Base-by-base conservation (phyloP, 2,329 filamentous ascomycete species). In the Colletotrichum siamense region DNA sequence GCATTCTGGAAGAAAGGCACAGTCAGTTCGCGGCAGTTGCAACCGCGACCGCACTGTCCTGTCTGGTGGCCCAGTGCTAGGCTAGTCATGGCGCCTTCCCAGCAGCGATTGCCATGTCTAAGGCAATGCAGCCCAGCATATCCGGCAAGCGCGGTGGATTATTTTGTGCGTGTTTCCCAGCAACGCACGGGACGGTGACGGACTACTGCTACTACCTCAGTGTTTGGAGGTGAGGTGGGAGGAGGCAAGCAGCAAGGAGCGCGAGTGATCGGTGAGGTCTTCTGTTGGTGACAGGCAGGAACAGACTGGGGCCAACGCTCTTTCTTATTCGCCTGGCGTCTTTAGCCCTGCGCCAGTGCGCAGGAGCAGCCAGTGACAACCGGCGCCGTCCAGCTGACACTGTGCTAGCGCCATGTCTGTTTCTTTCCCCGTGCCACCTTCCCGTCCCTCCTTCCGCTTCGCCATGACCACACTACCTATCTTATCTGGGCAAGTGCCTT, bases 151-250 rank as follows among this genome's bases (percentile, higher is more conserved):
- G 30, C 32, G 44, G 73, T 63, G 63, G 73, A 71, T 68, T 68
- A 57, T 72, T 39, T 68, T 68, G 62, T 73, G 73, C 73, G 12
- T 75, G 59, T 73, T 65, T 73, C 73, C 70, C 44, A 73, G 70
- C 70, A 76, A 76, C 70, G 73, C 64, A 68, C 63, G 62, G 34
- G 63, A 63, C 55, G 64, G 55, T 49, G 70, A 73, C 63, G 63
- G 70, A 30, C 39, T 26, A 63, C 63, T 28, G 39, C 32, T 12
- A 24, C 52, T 9, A 52, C 49, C 15, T 36, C 34, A 39, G 34
- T 16, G 15, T 34, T 12, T 34, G 71, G 59, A 34, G 61, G 57
- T 64, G 57, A 34, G 59, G 59, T 64, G 71, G 32, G 59, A 44
- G 24, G 15, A 30, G 10, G 28, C 24, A 30, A 30, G 59, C 30